Percentiles rank a stretch among this genome's conserved stretches.
Conservation (phyloP, 768 basidiomycete genomes). For the Tephrocybe sp. region DNA sequence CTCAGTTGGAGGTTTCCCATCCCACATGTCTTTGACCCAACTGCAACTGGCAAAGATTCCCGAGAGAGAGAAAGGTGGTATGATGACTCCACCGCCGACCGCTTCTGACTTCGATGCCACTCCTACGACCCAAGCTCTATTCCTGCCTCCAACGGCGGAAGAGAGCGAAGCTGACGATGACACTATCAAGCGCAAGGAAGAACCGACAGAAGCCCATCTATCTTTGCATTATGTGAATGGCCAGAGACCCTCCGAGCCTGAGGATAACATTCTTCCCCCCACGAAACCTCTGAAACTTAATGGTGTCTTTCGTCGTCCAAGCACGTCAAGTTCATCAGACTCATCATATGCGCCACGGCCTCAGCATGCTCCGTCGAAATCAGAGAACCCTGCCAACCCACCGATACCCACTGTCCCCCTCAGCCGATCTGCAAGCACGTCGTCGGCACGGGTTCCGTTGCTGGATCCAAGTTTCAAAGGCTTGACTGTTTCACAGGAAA, state of each 20-base stretch:
- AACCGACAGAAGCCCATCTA: neutral
- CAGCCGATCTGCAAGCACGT: constrained; percentile 1
- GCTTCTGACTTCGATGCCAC: constrained; percentile 27
- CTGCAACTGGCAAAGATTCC: constrained; percentile 47
- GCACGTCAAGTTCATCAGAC: constrained; percentile 7
- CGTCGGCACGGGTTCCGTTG: constrained; percentile 39
- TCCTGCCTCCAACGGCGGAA: constrained; percentile 14
- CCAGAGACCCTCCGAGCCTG: neutral
- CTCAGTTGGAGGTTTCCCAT: constrained; percentile 51
- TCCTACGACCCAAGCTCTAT: constrained; percentile 24
- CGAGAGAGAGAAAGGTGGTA: constrained; percentile 26
- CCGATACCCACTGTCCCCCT: neutral
- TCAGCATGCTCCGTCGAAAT: neutral
- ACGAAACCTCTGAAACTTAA: constrained; percentile 8
- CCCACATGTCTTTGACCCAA: constrained; percentile 46
- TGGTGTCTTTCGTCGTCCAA: constrained; percentile 11
- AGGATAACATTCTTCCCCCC: neutral
- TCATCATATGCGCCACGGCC: constrained; percentile 3
- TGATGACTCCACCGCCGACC: constrained; percentile 36
- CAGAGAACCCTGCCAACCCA: neutral
- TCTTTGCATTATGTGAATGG: neutral
- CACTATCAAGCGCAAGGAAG: constrained; percentile 12
- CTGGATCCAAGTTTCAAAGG: constrained; percentile 39
- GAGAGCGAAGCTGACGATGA: constrained; percentile 16
- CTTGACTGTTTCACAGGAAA: constrained; percentile 26